A percentile compares a stretch with the other conserved stretches of the same genome.
phyloP scores from a whole-genome alignment of 768 basidiomycete genomes.

The Mrakia gelida region DNA sequence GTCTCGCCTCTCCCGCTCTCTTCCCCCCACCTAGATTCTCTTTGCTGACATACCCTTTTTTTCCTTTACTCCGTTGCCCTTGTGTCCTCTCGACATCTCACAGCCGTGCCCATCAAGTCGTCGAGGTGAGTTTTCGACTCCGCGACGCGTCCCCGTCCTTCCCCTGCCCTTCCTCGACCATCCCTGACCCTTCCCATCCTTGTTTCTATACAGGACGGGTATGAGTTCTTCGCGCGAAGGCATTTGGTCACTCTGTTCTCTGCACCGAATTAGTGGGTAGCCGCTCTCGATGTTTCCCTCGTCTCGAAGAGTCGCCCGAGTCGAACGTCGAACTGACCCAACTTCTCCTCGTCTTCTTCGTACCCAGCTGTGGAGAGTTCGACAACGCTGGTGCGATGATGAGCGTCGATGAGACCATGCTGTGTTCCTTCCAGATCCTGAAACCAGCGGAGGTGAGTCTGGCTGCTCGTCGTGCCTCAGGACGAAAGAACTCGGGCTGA shows the following conservation, averaged over 20 bases:
- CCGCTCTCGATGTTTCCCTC: background rate
- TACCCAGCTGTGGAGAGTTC: conserved; percentile 63
- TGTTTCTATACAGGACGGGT: conserved; percentile 29
- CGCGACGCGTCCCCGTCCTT: background rate
- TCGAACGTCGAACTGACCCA: background rate
- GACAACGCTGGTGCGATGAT: conserved; percentile 99
- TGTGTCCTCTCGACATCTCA: too few species aligned
- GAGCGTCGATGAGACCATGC: conserved; percentile 94
- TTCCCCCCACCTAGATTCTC: too few species aligned
- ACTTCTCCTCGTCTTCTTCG: background rate
- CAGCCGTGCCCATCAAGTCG: conserved; percentile 58
- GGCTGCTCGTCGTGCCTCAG: too few species aligned
- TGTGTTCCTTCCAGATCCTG: conserved; percentile 99
- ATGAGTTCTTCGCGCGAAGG: conserved; percentile 36
- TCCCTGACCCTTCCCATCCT: background rate
- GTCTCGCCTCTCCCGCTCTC: background rate
- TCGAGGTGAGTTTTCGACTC: conserved; percentile 47
- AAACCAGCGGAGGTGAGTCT: conserved; percentile 74
- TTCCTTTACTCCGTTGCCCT: background rate
- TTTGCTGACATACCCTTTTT: background rate
- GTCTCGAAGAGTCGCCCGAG: too few species aligned
- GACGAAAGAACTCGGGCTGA: background rate
- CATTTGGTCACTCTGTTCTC: conserved; percentile 37
- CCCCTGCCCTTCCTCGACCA: background rate
- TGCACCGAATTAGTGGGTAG: conserved; percentile 34